Base-by-base conservation (phyloP, 2,329 filamentous ascomycete species). In the Aspergillus texensis region DNA sequence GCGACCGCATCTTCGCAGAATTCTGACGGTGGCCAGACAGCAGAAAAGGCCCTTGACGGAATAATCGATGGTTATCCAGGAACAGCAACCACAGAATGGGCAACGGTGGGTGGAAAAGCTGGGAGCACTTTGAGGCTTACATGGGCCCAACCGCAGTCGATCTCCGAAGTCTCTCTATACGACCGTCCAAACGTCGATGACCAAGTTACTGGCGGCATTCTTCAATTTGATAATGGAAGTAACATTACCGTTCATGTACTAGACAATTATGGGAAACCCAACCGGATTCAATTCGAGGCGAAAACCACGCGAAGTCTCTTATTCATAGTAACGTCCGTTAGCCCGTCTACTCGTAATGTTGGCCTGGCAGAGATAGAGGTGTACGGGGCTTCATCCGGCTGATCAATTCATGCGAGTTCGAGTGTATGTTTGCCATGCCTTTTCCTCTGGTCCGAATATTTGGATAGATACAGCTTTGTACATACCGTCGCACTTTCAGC, bases 361-460 rank as follows among this genome's bases (percentile, higher is more conserved):
- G 63, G 63, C 3, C 53, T 65, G 24, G 57, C 60, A 12, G 63
- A 65, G 57, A 57, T 62, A 32, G 56, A 60, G 26, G 60, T 62
- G n/a, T 65, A 55, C n/a, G 52, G 52, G 9, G 21, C n/a, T 19
- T 19, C 21, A 50, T 50, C 26, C 26, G 6, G 12, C 8, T 28
- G 46, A 19, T 50, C 30, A 4, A 26, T 48, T 8, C 14, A 6
- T 14, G 21, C 24, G 8, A 14, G 21, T 32, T 6, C 2, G 19
- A 14, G 16, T 14, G 4, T 24, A 5, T 16, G 30, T 36, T 14
- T 53, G 14, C 6, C 10, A 10, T 4, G 14, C 14, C 30, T 8
- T 52, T 30, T n/a, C 12, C 6, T 30, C 19, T 30, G 4, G 50
- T 19, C 36, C 8, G 19, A 19, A 10, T 14, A 2, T 6, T 16